A percentile compares a stretch with the other conserved stretches of the same genome.
Evolutionary conservation across 371 early-diverging fungal genomes (phyloP).

Genomic region (Lichtheimia hyalospora): DNA sequence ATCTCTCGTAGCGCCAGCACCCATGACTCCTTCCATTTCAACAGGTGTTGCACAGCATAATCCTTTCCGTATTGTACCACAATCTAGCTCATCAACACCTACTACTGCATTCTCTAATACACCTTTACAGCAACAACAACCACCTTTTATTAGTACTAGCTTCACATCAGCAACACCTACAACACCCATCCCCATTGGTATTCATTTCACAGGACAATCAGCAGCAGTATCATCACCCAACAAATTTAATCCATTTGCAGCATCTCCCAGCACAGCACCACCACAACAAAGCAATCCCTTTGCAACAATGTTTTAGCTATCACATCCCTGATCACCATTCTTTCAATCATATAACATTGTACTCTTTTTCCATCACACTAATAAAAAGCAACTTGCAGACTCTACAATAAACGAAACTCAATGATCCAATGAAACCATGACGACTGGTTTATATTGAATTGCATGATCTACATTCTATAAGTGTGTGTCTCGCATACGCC

Average conservation of each 20-base stretch:
- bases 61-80: slow-evolving; percentile 24
- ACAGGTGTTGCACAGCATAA: slow-evolving; percentile 13
- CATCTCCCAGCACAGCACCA: neutral
- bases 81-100: slow-evolving; percentile 10
- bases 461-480: no score
- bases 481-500: no score
- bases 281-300: neutral
- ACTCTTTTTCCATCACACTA: no score
- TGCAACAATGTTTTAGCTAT: no score
- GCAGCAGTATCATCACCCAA: neutral
- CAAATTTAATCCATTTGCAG: neutral
- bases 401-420: no score
- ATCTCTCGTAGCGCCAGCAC: neutral
- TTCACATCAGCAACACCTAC: neutral
- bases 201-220: neutral
- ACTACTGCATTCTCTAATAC: neutral
- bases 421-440: no score
- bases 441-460: no score
- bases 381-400: no score
- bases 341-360: no score
- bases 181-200: neutral
- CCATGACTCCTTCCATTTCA: neutral
- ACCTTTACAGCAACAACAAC: neutral
- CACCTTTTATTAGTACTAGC: neutral
- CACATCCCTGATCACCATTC: no score